Conservation (phyloP, 345 rosid genomes). For the Linum lewisii region DNA sequence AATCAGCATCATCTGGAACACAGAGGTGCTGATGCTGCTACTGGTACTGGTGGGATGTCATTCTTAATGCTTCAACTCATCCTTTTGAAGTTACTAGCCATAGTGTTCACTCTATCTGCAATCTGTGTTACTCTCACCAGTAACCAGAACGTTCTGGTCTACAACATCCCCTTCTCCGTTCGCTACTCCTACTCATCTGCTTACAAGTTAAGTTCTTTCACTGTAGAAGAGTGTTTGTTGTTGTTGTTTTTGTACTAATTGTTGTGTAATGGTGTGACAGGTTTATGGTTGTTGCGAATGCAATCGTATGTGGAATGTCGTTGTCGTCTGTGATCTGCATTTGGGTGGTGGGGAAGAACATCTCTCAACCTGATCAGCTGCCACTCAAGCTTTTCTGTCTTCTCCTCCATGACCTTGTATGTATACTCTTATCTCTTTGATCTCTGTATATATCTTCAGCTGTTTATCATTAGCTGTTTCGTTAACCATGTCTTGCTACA, state of each 20-base stretch:
- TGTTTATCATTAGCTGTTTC: no score
- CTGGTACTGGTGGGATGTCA: no score
- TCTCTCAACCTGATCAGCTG: constrained; percentile 10
- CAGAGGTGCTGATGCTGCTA: no score
- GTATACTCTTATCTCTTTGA: constrained; percentile 5
- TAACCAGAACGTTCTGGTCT: neutral
- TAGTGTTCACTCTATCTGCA: no score
- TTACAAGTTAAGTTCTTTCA: neutral
- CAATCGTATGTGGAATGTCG: constrained; percentile 28
- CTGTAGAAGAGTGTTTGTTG: neutral
- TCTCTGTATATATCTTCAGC: no score
- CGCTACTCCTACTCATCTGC: neutral
- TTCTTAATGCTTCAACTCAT: no score
- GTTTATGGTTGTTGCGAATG: constrained; percentile 37
- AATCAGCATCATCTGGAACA: no score
- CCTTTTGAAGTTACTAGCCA: no score
- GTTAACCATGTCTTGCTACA: neutral
- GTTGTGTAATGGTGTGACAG: constrained; percentile 18
- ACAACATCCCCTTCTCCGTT: neutral
- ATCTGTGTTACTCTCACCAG: no score
- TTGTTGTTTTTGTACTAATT: neutral
- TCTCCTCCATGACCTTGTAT: constrained; percentile 45
- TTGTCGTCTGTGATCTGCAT: constrained; percentile 30
- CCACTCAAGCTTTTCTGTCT: constrained; percentile 23
- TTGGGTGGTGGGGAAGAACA: constrained; percentile 11